phyloP scores from a whole-genome alignment of 148 eudicot species.

The Cornus florida region DNA sequence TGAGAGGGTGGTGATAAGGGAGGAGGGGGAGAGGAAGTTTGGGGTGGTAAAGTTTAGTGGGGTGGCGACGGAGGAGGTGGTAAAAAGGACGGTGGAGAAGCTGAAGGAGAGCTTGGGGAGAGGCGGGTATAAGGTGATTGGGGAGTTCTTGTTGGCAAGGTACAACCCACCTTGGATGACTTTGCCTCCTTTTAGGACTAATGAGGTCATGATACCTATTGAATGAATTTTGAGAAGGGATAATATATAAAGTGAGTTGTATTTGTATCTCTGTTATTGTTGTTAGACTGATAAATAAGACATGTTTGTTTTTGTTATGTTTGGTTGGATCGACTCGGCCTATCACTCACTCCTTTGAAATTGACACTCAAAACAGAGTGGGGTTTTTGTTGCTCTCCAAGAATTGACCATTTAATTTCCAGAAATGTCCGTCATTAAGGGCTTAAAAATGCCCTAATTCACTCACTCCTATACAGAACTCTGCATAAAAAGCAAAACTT shows the following conservation, averaged over 20 bases:
- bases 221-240: slow-evolving; percentile 31
- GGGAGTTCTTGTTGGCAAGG: slow-evolving; percentile 60
- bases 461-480: too few relatives aligned
- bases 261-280: background rate
- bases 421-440: too few relatives aligned
- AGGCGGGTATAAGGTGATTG: slow-evolving; percentile 61
- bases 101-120: slow-evolving; percentile 52
- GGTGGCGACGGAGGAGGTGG: slow-evolving; percentile 48
- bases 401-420: too few relatives aligned
- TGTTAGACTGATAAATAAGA: background rate
- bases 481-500: too few relatives aligned
- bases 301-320: too few relatives aligned
- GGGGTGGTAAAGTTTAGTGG: slow-evolving; percentile 80
- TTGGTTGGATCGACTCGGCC: too few relatives aligned
- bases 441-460: too few relatives aligned
- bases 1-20: slow-evolving; percentile 73
- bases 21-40: slow-evolving; percentile 66
- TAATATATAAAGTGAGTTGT: too few relatives aligned
- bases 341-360: too few relatives aligned
- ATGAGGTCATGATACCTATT: slow-evolving; percentile 72
- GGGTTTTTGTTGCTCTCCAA: too few relatives aligned
- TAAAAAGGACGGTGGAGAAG: slow-evolving; percentile 54
- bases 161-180: slow-evolving; percentile 88
- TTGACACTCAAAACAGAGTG: too few relatives aligned
- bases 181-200: slow-evolving; percentile 65